Evolutionary conservation across 345 rosid species (phyloP), one percentile per base, ranked within the genome.

Genomic region (Salix viminalis): DNA sequence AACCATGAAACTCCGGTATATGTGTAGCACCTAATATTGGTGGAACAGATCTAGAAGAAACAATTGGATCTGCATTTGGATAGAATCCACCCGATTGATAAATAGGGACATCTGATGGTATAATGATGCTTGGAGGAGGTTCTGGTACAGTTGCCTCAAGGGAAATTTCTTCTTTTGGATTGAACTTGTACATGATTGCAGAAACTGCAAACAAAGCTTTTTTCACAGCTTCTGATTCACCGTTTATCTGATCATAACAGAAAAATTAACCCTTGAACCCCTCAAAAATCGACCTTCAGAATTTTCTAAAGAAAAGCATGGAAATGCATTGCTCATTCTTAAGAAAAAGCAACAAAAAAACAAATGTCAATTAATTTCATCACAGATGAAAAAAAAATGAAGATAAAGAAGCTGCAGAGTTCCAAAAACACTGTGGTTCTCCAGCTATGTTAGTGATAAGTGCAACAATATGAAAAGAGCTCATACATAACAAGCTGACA

Each of bases 141-240:
- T 92, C 97, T 65, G 89, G 87, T 23, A 89, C 85, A 21, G 86
- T 81, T 73, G 98, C 87, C 65, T 90, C 97, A 3, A 96, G 92
- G 76, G 99, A 87, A 79, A 93, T 84, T 76, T 92, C 97, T 85
- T 96, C 99, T 75, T 90, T 87, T 68, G 99, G 91, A 77, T 83
- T 76, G 75, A 92, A 88, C 79, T 92, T 96, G 81, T 93, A 96
- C 91, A 93, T 92, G 67, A 96, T 96, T 9, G 95, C 87, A 79
- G 98, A 96, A 80, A 96, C 81, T 6, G 95, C 91, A 82, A 86
- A 92, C 48, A 96, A 80, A 19, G 99, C 98, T 83, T 88, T 93
- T 87, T 84, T 93, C 76, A 92, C 97, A 4, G 95, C 85, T 30
- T 86, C 95, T 11, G 94, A 23, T 74, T 91, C 97, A 62, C 99